Conservation (phyloP, 345 rosid genomes). For the Anastatica hierochuntica region DNA sequence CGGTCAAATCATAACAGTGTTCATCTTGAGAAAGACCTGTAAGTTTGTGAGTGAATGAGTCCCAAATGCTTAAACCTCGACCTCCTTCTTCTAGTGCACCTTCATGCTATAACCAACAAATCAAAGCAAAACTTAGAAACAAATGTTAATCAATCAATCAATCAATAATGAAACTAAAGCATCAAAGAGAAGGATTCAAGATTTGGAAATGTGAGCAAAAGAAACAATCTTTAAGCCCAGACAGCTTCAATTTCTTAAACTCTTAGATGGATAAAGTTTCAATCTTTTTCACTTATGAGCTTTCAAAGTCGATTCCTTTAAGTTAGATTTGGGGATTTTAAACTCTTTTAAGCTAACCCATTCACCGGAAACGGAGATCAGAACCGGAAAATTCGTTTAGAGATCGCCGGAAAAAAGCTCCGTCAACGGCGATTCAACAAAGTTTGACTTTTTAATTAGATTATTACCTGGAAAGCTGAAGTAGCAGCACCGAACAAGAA, state of each 20-base stretch:
- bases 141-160: neutral
- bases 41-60: constrained; percentile 21
- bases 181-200: neutral
- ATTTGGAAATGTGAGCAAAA: no score
- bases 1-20: neutral
- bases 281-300: no score
- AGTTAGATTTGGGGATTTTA: no score
- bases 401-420: neutral
- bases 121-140: neutral
- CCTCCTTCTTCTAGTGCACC: constrained; percentile 25
- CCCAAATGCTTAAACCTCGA: constrained; percentile 31
- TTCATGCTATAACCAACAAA: constrained; percentile 21
- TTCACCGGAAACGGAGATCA: neutral
- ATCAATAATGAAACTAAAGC: neutral
- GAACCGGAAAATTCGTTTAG: neutral
- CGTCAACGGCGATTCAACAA: constrained; percentile 3
- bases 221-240: no score
- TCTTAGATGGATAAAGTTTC: neutral
- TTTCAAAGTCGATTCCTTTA: no score
- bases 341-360: no score
- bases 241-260: neutral
- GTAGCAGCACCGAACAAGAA: constrained; percentile 32
- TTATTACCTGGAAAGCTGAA: constrained; percentile 29
- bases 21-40: constrained; percentile 10
- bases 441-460: neutral